Evolutionary conservation across 23 red algal species (phyloP).

Genomic region (Gracilariopsis chorda): DNA sequence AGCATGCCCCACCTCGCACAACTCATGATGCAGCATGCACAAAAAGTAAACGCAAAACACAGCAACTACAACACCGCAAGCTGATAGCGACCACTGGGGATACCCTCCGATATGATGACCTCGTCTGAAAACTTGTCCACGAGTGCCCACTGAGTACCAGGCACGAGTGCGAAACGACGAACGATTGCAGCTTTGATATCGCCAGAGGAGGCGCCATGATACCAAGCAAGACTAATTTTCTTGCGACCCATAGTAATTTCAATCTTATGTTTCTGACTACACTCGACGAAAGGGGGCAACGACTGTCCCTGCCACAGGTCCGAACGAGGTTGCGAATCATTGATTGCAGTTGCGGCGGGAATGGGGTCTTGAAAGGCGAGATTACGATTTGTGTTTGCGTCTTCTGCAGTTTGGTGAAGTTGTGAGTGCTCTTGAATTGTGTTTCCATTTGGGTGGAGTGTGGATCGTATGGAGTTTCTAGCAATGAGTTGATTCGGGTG

Average conservation of each 20-base stretch:
- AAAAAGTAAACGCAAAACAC: no score
- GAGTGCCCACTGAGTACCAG: slow-evolving; percentile 42
- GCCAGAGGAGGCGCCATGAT: slow-evolving; percentile 21
- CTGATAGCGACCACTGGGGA: slow-evolving; percentile 51
- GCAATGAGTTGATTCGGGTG: not conserved
- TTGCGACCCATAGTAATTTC: slow-evolving; percentile 32
- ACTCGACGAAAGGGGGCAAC: not conserved
- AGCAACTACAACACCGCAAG: slow-evolving; percentile 39
- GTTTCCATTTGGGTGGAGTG: not conserved
- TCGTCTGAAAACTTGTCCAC: slow-evolving; percentile 47
- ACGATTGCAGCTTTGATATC: slow-evolving; percentile 50
- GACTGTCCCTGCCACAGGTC: not conserved
- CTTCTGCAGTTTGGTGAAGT: not conserved
- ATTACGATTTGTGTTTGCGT: not conserved
- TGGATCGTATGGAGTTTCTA: not conserved
- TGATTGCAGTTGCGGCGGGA: not conserved
- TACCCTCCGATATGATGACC: slow-evolving; percentile 45
- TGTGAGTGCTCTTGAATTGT: not conserved
- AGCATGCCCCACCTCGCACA: no score
- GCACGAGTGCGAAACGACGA: slow-evolving; percentile 42
- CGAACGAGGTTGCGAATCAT: not conserved
- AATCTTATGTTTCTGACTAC: slow-evolving; percentile 41
- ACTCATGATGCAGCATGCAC: no score
- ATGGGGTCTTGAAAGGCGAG: not conserved
- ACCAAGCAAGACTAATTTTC: slow-evolving; percentile 45